These are phyloP conservation scores for Exophiala sp. DNA, from an alignment of 2,329 filamentous ascomycete species.

Conservation along the genomic window DNA sequence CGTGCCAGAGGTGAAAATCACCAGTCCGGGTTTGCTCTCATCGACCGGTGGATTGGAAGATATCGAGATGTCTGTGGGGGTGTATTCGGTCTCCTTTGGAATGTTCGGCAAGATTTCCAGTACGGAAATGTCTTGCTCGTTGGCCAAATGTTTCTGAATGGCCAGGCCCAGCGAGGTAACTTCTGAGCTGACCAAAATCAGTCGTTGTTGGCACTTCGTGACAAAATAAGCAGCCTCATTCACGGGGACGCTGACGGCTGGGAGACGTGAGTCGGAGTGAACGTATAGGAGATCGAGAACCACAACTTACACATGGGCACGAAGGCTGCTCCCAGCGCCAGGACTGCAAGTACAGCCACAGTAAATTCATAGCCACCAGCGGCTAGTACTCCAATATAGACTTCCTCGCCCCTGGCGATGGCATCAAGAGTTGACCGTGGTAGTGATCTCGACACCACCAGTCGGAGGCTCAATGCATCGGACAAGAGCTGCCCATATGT, in stretches of 20 bases:
- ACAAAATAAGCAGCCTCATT: conserved; percentile 31
- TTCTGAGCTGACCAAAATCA: neutral
- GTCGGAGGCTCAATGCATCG: conserved; percentile 19
- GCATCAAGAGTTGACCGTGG: neutral
- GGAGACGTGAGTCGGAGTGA: neutral
- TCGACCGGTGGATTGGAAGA: conserved; percentile 29
- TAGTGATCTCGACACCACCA: neutral
- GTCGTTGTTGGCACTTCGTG: neutral
- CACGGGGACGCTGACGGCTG: conserved; percentile 20
- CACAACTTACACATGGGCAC: conserved; percentile 38
- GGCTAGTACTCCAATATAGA: conserved; percentile 11
- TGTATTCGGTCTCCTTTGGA: too few relatives aligned
- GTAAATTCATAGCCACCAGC: conserved; percentile 48
- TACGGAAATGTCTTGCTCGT: too few relatives aligned
- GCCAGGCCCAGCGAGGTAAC: too few relatives aligned
- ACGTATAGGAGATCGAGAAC: neutral
- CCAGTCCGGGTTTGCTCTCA: conserved; percentile 42
- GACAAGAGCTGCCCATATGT: conserved; percentile 20
- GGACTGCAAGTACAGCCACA: conserved; percentile 45
- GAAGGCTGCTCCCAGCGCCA: conserved; percentile 46
- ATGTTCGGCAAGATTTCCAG: conserved; percentile 3
- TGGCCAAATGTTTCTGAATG: too few relatives aligned
- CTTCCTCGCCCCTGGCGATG: conserved; percentile 6
- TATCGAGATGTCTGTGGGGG: conserved; percentile 18
- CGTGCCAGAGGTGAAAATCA: conserved; percentile 59